Conservation (phyloP, 2,329 filamentous ascomycete species). For the Nothophaeocryptopus gaeumannii region DNA sequence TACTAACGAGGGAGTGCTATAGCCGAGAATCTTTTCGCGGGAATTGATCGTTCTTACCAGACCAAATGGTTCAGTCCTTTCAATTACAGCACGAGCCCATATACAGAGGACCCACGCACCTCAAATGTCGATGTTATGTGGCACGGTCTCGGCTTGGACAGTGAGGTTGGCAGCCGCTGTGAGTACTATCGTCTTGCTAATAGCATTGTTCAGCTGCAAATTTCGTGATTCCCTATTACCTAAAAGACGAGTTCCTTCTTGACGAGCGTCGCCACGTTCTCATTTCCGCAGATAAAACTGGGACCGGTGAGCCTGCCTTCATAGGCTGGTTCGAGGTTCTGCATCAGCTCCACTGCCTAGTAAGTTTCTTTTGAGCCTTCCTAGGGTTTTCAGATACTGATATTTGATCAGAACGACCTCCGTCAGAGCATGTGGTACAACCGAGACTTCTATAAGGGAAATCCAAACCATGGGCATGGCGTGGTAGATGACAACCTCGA, state of each 20-base stretch:
- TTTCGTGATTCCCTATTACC: background rate
- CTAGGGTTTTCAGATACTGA: background rate
- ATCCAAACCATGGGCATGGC: background rate
- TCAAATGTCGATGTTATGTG: conserved; percentile 1
- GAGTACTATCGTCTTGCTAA: background rate
- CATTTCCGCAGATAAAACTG: background rate
- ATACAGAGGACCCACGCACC: background rate
- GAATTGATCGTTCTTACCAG: conserved; percentile 1
- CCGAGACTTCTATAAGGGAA: background rate
- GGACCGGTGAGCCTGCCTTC: background rate
- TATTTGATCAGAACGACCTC: background rate
- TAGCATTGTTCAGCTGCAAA: conserved; percentile 1
- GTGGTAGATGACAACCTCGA: background rate
- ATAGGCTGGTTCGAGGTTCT: conserved; percentile 1
- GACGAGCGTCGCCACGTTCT: conserved; percentile 1
- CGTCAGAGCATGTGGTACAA: conserved; percentile 2
- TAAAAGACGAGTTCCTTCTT: conserved; percentile 1
- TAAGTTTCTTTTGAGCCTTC: conserved; percentile 1
- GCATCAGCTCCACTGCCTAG: conserved; percentile 1
- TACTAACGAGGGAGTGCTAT: conserved; percentile 1
- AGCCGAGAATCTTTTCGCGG: background rate
- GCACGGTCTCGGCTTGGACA: background rate
- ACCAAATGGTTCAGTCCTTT: conserved; percentile 1
- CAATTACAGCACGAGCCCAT: conserved; percentile 1
- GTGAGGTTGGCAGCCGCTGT: background rate